Evolutionary conservation across 2,329 filamentous ascomycete species (phyloP).

Genomic region (Fusarium ambrosium): DNA sequence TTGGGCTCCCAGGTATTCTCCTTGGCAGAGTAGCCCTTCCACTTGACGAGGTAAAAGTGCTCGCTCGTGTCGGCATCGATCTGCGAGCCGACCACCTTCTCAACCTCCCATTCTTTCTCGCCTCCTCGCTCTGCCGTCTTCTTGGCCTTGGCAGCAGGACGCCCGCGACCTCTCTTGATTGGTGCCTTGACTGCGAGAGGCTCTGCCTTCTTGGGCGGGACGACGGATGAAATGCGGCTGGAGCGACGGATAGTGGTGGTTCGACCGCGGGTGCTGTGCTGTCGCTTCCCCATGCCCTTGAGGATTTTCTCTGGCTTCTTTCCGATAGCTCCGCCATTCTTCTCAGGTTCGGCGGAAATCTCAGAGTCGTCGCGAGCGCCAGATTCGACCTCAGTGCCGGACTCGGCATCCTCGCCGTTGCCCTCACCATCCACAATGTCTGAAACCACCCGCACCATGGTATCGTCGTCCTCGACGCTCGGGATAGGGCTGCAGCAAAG

Average conservation of each 20-base stretch:
- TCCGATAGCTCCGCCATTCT: background rate
- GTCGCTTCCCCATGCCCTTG: slow-evolving; percentile 34
- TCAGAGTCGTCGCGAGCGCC: background rate
- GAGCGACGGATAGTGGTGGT: slow-evolving; percentile 26
- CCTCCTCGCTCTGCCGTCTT: slow-evolving; percentile 20
- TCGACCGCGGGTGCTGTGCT: background rate
- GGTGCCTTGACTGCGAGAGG: background rate
- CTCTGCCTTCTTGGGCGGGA: background rate
- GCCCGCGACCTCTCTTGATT: slow-evolving; percentile 16
- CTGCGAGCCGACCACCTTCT: slow-evolving; percentile 59
- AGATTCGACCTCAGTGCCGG: background rate
- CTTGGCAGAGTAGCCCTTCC: slow-evolving; percentile 61
- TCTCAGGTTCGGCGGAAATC: slow-evolving; percentile 1
- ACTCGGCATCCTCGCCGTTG: slow-evolving; percentile 1
- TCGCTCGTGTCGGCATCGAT: slow-evolving; percentile 55
- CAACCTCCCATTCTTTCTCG: slow-evolving; percentile 60
- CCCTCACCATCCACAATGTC: slow-evolving; percentile 26
- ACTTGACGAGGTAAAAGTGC: slow-evolving; percentile 65
- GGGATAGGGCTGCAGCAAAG: slow-evolving; percentile 7
- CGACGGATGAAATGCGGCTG: slow-evolving; percentile 14
- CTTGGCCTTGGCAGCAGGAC: slow-evolving; percentile 24
- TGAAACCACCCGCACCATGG: slow-evolving; percentile 8
- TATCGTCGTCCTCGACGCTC: slow-evolving; percentile 27
- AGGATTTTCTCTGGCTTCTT: background rate
- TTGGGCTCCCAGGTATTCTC: slow-evolving; percentile 69